Evolutionary conservation across 2,329 filamentous ascomycete species (phyloP), one percentile per base, ranked within the genome.

Genomic region (Huntiella abstrusa): DNA sequence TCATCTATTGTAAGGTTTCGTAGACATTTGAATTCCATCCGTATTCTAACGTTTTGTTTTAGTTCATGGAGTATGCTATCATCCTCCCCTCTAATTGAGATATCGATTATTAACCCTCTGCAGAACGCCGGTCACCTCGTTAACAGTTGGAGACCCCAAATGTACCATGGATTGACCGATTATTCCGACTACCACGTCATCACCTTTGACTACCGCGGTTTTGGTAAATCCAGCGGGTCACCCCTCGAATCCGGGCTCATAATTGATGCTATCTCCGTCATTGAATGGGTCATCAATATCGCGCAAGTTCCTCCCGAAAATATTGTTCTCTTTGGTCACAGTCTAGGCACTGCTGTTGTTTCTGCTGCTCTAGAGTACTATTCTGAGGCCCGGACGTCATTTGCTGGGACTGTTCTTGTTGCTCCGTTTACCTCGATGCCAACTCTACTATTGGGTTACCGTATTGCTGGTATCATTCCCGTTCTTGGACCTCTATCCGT

Each of bases 171-270:
- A 39, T 66, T 94, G 37, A 75, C 85, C 3, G 73, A 80, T 45
- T 75, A 78, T 2, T 81, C 80, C 2, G 72, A 71, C 0, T 77
- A 86, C 46, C 87, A 95, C 57, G 73, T 94, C 39, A 67, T 95
- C n/a, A 75, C 84, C 35, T 77, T 94, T 55, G 86, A 94, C 65
- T 95, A 95, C 61, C 80, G 87, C 13, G 87, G 87, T 5, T 95
- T 84, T 54, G 87, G 86, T 1, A 70, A 74, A 35, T 91, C 83
- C 6, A 83, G 78, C 0, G 85, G 88, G n/a, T 64, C 62, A 3
- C 88, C 88, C 0, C 80, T 77, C 0, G 88, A 96, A 62, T 64
- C 71, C 33, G 88, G 88, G 0, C 64, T 96, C 5, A 83, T 93
- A 47, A 74, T 73, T 4, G 88, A 96, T 57, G 84, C 79, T 12